Conservation (phyloP, 495 filamentous ascomycete genomes). For the Annulohypoxylon stygium region DNA sequence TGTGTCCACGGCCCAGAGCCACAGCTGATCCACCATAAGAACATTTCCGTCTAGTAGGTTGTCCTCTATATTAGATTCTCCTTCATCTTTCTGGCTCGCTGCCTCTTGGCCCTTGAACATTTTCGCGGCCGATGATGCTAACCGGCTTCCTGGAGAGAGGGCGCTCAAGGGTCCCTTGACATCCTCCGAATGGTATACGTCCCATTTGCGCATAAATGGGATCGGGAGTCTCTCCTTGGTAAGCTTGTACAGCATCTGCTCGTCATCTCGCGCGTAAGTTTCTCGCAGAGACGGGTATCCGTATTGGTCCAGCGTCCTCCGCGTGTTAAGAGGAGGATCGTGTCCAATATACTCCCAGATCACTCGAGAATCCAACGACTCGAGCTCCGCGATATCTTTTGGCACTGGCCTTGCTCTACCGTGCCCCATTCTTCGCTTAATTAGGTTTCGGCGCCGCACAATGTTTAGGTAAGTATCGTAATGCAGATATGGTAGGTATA, state of each 20-base stretch:
- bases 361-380: conserved; percentile 69
- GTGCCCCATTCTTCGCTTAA: conserved; percentile 66
- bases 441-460: conserved; percentile 69
- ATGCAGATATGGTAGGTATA: conserved; percentile 70
- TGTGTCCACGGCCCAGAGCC: conserved; percentile 74
- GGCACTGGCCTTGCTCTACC: conserved; percentile 71
- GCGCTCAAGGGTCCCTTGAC: conserved; percentile 23
- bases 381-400: conserved; percentile 61
- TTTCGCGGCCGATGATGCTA: conserved; percentile 22
- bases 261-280: conserved; percentile 72
- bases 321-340: conserved; percentile 73
- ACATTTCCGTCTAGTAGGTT: conserved; percentile 70
- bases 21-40: conserved; percentile 78
- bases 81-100: conserved; percentile 39
- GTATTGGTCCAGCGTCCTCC: conserved; percentile 75
- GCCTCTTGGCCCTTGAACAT: conserved; percentile 28
- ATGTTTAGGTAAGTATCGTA: conserved; percentile 75
- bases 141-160: conserved; percentile 32
- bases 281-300: conserved; percentile 74
- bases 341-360: conserved; percentile 75
- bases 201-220: conserved; percentile 40
- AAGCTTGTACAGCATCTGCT: conserved; percentile 79
- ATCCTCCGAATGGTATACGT: conserved; percentile 44
- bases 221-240: conserved; percentile 61
- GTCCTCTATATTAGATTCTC: conserved; percentile 51